Base-by-base conservation (phyloP, 305 asterid genomes). In the Caryopteris hybrid region DNA sequence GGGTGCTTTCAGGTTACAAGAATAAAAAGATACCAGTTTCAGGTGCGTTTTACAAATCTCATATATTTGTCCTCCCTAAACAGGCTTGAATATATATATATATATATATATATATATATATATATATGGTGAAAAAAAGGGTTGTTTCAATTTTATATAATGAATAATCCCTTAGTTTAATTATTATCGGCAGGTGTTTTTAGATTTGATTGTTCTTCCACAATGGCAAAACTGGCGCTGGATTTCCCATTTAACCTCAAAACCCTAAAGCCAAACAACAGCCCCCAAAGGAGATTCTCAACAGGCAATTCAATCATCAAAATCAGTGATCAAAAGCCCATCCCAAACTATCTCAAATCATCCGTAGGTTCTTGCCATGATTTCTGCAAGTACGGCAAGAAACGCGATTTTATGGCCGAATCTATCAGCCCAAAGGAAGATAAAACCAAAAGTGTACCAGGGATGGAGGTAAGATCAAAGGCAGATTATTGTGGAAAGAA, bases 341-440 rank as follows among this genome's bases (percentile, higher is more conserved):
- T 72, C 53, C 88, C 92, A 33, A 76, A 80, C 54, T 79, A 86
- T 64, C 89, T 84, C 57, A 68, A 69, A 73, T 69, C 83, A 31
- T 83, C 87, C 17, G 68, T 47, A 8, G 83, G 86, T 45, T 84
- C 96, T 8, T 82, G 92, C 78, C 96, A 84, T 23, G 96, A 88
- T 69, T 10, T 58, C 51, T 86, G 96, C 73, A 88, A 88, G 59
- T 73, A 57, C 31, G 89, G 92, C 2, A 4, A 6, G 12, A 78
- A 51, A 55, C 81, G 29, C 34, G 69, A 69, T 1, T n/a, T 17
- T 38, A 31, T 65, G 6, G 18, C 56, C n/a, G 52, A 36, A 36
- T 29, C 76, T 46, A 46, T 55, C 21, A 16, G 33, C 16, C 62
- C 66, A 9, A 66, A 55, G 27, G 46, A 11, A 7, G 17, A n/a